Conservation (phyloP, 164 flowering plant species). For the Houttuynia cordata region DNA sequence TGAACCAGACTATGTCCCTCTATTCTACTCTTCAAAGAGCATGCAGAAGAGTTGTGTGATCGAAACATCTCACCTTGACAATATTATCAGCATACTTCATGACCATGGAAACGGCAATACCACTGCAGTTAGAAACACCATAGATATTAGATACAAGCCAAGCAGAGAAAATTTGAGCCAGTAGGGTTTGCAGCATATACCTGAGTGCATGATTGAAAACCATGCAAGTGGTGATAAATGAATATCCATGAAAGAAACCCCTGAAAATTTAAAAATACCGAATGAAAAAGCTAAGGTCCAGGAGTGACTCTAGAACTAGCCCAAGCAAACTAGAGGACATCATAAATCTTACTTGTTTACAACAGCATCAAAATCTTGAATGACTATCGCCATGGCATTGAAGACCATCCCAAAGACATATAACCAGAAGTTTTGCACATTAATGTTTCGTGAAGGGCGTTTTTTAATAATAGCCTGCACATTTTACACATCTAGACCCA, state of each 20-base stretch:
- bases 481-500: constrained; percentile 1
- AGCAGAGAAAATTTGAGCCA: neutral
- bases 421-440: constrained; percentile 93
- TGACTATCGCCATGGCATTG: constrained; percentile 68
- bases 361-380: constrained; percentile 92
- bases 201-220: constrained; percentile 95
- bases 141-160: neutral
- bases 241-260: constrained; percentile 97
- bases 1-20: no score
- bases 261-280: constrained; percentile 24
- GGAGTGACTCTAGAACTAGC: no score
- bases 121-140: constrained; percentile 40
- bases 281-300: neutral
- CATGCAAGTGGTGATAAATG: constrained; percentile 69
- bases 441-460: constrained; percentile 87
- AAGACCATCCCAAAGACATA: constrained; percentile 87
- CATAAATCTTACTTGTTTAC: constrained; percentile 53
- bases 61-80: constrained; percentile 55
- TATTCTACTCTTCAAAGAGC: no score
- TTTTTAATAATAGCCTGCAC: constrained; percentile 85
- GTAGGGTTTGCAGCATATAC: constrained; percentile 21
- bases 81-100: constrained; percentile 98
- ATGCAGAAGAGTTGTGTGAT: neutral
- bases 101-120: constrained; percentile 97
- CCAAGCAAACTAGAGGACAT: neutral